Conservation (phyloP, 2,329 filamentous ascomycete species). For the Teratosphaeria gauchensis region DNA sequence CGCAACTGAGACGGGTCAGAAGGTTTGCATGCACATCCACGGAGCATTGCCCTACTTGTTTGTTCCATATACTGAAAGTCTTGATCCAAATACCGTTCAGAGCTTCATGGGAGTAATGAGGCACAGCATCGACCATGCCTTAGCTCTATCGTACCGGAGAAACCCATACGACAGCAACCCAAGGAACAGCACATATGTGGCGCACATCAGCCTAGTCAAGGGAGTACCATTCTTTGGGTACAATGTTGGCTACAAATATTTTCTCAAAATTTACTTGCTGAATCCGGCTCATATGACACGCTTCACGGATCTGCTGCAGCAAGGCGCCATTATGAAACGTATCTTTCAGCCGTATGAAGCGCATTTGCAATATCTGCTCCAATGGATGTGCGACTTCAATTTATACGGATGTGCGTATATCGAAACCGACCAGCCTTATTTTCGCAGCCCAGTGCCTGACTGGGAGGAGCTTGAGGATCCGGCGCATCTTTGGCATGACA, state of each 20-base stretch:
- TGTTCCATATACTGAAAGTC: constrained; percentile 36
- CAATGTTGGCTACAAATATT: constrained; percentile 82
- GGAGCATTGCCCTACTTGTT: constrained; percentile 96
- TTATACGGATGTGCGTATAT: constrained; percentile 89
- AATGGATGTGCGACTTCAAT: constrained; percentile 99
- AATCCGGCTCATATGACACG: constrained; percentile 82
- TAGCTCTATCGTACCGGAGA: constrained; percentile 74
- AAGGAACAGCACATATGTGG: constrained; percentile 63
- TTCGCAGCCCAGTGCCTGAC: constrained; percentile 65
- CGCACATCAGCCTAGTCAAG: constrained; percentile 84
- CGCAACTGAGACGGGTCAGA: constrained; percentile 86
- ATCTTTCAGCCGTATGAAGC: constrained; percentile 88
- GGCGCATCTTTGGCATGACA: constrained; percentile 69
- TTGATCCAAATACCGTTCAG: constrained; percentile 46
- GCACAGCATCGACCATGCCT: constrained; percentile 79
- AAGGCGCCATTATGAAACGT: constrained; percentile 76
- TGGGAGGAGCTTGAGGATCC: constrained; percentile 53
- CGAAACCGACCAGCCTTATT: constrained; percentile 52
- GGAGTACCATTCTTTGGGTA: constrained; percentile 94
- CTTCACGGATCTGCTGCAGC: constrained; percentile 73
- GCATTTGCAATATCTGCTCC: constrained; percentile 81
- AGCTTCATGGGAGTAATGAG: constrained; percentile 70
- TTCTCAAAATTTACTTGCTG: constrained; percentile 88
- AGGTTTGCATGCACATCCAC: constrained; percentile 91
- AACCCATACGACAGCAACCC: constrained; percentile 53